Percentiles rank a stretch among this genome's conserved stretches.
Conservation (phyloP, 805 yeast genomes). For the Spathaspora hagerdaliae region DNA sequence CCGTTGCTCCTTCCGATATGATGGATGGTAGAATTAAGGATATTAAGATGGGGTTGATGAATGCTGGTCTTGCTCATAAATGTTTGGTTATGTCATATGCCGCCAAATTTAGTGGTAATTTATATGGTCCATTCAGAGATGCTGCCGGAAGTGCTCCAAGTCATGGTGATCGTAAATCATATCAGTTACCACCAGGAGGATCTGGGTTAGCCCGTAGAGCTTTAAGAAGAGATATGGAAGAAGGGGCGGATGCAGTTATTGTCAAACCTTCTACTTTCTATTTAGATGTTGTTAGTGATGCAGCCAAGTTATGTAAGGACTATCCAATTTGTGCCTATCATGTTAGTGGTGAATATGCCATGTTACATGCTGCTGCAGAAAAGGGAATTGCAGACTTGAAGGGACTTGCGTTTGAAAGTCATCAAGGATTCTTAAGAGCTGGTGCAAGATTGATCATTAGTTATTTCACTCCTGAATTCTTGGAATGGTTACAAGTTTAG, state of each 20-base stretch:
- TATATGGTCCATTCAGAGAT: slow-evolving; percentile 97
- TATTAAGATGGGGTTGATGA: slow-evolving; percentile 79
- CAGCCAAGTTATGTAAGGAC: slow-evolving; percentile 74
- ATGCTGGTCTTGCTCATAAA: slow-evolving; percentile 79
- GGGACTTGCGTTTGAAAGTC: slow-evolving; percentile 79
- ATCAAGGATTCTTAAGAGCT: slow-evolving; percentile 88
- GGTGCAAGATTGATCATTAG: slow-evolving; percentile 91
- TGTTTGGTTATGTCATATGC: slow-evolving; percentile 89
- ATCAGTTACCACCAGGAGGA: slow-evolving; percentile 92
- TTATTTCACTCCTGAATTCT: slow-evolving; percentile 91
- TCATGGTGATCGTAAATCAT: slow-evolving; percentile 85
- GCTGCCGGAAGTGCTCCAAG: slow-evolving; percentile 93
- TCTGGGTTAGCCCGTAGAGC: slow-evolving; percentile 94
- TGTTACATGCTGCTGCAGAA: slow-evolving; percentile 98
- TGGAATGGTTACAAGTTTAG: slow-evolving; percentile 69
- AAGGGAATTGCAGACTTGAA: slow-evolving; percentile 88
- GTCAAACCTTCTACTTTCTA: slow-evolving; percentile 96
- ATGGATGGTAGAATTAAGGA: slow-evolving; percentile 91
- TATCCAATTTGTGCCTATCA: slow-evolving; percentile 93
- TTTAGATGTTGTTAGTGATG: slow-evolving; percentile 86
- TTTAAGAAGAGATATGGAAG: slow-evolving; percentile 73
- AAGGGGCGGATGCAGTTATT: slow-evolving; percentile 94
- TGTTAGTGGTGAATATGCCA: slow-evolving; percentile 95
- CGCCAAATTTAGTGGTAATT: slow-evolving; percentile 86
- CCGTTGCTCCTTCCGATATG: slow-evolving; percentile 98